Percentiles rank a stretch among this genome's conserved stretches.
Evolutionary conservation across 2,329 filamentous ascomycete species (phyloP).

Genomic region (Cryphonectria parasitica): DNA sequence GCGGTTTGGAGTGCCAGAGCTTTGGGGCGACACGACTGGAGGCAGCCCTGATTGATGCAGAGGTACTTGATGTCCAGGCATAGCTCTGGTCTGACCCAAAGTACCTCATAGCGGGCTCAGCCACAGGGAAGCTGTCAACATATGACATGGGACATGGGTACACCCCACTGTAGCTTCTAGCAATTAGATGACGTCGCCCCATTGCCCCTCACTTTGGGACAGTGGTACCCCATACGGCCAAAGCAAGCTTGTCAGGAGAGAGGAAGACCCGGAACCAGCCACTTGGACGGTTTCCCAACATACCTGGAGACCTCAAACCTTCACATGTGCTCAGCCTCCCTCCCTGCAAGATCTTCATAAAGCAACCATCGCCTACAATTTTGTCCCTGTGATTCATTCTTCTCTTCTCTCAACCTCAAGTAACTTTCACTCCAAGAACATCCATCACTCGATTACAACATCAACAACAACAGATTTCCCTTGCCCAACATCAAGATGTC

Average conservation of each 20-base stretch:
- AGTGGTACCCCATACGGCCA: background rate
- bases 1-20: background rate
- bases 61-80: background rate
- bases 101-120: background rate
- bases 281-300: background rate
- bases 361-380: background rate
- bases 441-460: background rate
- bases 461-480: conserved; percentile 9
- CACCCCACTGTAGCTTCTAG: conserved; percentile 22
- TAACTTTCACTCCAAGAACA: background rate
- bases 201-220: conserved; percentile 16
- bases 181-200: conserved; percentile 30
- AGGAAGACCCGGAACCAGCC: conserved; percentile 3
- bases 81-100: background rate
- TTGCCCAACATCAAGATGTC: conserved; percentile 50
- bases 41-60: conserved; percentile 4
- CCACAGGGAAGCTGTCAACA: background rate
- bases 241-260: conserved; percentile 11
- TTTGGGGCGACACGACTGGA: background rate
- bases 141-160: background rate
- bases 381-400: background rate
- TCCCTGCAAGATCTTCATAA: background rate
- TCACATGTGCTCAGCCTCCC: background rate
- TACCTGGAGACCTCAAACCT: conserved; percentile 4
- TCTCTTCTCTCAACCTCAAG: background rate